Base-by-base conservation (phyloP, 805 yeast species). In the Starmerella roubikii region DNA sequence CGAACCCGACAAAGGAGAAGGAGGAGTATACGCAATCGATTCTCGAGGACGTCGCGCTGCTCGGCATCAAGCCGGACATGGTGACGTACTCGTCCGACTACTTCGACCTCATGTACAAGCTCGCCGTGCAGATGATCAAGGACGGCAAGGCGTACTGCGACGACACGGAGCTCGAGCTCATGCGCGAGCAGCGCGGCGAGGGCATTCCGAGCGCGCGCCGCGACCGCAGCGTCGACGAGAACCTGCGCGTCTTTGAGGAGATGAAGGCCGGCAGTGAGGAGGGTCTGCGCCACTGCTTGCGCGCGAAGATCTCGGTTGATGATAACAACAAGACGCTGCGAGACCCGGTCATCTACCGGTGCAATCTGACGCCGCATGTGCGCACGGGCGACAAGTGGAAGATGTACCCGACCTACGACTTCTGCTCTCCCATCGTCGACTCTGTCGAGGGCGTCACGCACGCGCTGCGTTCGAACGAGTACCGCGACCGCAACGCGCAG, bases 121-220 rank as follows among this genome's bases (percentile, higher is more conserved):
- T 73, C 46, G 91, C 94, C 44, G 59, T 88, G 44, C 64, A 81
- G 59, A 61, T 88, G 76, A 91, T 91, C 69, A 82, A 83, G 64
- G 94, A 81, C 42, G 97, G 96, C 47, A 78, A 82, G 51, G 98
- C 98, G 32, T 91, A 91, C 67, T 82, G 94, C 68, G 99, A 91
- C 58, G 97, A 91, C 57, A 91, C 99, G 33, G 82, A 86, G 38
- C 74, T 75, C 53, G 97, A 88, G 56, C 70, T 73, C 60, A 91
- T 91, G 99, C 81, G 99, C 67, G 94, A 86, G 57, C 94, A 91
- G 70, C 82, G 99, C 72, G 84, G 83, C 82, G 95, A 84, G 48
- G 99, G 99, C 61, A 76, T 84, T 51, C 78, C 93, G 40, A 81
- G 94, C 36, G 76, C 72, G 35, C 80, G 95, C 68, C 80, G 98